Percentiles rank a stretch among this genome's conserved stretches.
Evolutionary conservation across 164 flowering plant genomes (phyloP).

Genomic region (Sextonia rubra): DNA sequence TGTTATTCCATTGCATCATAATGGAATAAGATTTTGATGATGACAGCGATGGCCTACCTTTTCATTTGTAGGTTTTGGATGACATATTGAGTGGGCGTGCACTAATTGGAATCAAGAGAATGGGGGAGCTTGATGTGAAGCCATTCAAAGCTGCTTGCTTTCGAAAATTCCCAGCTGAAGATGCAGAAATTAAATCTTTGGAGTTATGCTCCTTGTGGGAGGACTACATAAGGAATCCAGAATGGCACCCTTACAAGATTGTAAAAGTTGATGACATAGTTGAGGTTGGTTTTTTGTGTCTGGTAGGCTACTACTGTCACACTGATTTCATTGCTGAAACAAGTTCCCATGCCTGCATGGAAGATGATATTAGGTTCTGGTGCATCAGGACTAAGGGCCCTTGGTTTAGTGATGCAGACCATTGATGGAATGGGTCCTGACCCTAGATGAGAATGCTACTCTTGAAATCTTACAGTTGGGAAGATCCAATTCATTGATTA

Average conservation of each 20-base stretch:
- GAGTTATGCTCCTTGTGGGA: slow-evolving; percentile 75
- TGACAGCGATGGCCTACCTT: neutral
- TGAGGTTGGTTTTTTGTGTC: slow-evolving; percentile 29
- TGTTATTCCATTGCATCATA: no score
- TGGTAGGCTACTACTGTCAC: neutral
- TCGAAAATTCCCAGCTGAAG: slow-evolving; percentile 41
- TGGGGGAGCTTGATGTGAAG: slow-evolving; percentile 13
- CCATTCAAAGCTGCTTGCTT: slow-evolving; percentile 59
- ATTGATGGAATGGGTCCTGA: no score
- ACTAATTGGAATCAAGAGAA: neutral
- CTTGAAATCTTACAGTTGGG: no score
- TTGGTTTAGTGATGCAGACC: no score
- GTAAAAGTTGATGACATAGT: slow-evolving; percentile 26
- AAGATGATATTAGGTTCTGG: neutral
- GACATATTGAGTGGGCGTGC: slow-evolving; percentile 9
- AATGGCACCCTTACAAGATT: slow-evolving; percentile 71
- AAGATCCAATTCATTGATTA: no score
- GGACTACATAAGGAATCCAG: slow-evolving; percentile 58
- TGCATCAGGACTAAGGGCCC: neutral
- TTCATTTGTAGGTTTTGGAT: slow-evolving; percentile 43
- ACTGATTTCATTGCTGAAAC: no score
- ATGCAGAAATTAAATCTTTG: slow-evolving; percentile 46
- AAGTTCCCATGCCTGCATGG: neutral
- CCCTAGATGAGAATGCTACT: no score
- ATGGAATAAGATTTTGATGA: no score